phyloP scores from a whole-genome alignment of 352 stramenopile species.

The Plasmopara halstedii region DNA sequence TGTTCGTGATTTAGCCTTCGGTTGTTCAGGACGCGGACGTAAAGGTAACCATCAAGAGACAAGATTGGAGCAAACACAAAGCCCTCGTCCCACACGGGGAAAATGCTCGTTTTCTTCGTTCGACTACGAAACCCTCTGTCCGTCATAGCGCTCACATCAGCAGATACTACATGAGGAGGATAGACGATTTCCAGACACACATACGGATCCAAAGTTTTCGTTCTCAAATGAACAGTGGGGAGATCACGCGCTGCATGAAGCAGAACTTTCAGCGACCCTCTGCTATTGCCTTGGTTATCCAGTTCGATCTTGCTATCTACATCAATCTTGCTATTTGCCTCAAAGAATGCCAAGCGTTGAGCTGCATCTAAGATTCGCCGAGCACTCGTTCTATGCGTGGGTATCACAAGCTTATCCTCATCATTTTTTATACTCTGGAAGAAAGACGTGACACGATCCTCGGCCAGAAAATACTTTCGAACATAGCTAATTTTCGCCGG shows the following conservation, averaged over 20 bases:
- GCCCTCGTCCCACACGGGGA: slow-evolving; percentile 72
- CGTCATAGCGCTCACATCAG: not conserved
- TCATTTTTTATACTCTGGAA: slow-evolving; percentile 8
- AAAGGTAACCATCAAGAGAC: slow-evolving; percentile 58
- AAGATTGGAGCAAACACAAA: slow-evolving; percentile 57
- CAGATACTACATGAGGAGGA: slow-evolving; percentile 20
- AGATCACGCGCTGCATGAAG: slow-evolving; percentile 46
- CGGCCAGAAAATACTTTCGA: slow-evolving; percentile 35
- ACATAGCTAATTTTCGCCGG: slow-evolving; percentile 37
- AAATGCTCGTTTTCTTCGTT: slow-evolving; percentile 69
- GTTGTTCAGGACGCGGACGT: slow-evolving; percentile 64
- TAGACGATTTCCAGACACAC: slow-evolving; percentile 61
- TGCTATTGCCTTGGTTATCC: slow-evolving; percentile 40
- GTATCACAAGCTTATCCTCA: slow-evolving; percentile 4
- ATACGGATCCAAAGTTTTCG: slow-evolving; percentile 69
- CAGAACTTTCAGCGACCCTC: slow-evolving; percentile 44
- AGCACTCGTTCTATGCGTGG: slow-evolving; percentile 11
- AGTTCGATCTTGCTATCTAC: slow-evolving; percentile 52
- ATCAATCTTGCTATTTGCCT: slow-evolving; percentile 41
- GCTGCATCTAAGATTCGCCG: slow-evolving; percentile 54
- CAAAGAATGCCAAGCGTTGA: slow-evolving; percentile 38
- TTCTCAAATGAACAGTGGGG: slow-evolving; percentile 49
- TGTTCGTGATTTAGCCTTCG: slow-evolving; percentile 58
- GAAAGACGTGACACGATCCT: slow-evolving; percentile 19
- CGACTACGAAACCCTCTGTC: slow-evolving; percentile 39